These are phyloP conservation scores for Aspergillus conjunctus DNA, from an alignment of 495 filamentous ascomycete genomes.

Conservation along the genomic window DNA sequence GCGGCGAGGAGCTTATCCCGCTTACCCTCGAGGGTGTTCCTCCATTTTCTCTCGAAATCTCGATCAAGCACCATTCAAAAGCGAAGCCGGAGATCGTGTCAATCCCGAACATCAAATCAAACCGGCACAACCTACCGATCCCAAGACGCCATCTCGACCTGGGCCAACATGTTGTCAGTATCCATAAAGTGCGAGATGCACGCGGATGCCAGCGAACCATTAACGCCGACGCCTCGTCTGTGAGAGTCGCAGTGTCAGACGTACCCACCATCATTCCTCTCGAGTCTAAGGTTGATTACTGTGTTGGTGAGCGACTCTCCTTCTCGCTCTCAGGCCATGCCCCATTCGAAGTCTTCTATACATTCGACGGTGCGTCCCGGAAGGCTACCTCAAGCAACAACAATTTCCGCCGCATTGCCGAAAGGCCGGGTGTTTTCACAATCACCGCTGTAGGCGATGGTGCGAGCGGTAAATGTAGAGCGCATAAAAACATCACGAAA, in stretches of 20 bases:
- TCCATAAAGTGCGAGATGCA: constrained; percentile 84
- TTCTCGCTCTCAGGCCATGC: constrained; percentile 86
- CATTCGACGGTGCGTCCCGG: constrained; percentile 73
- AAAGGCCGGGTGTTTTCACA: constrained; percentile 82
- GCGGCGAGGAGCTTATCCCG: constrained; percentile 80
- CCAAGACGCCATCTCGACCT: constrained; percentile 79
- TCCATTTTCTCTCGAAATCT: constrained; percentile 86
- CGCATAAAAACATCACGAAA: constrained; percentile 72
- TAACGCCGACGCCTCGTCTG: constrained; percentile 65
- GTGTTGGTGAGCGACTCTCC: constrained; percentile 89
- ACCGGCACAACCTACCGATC: constrained; percentile 75
- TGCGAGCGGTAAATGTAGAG: constrained; percentile 74
- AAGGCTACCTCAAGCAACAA: constrained; percentile 76
- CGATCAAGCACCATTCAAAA: constrained; percentile 85
- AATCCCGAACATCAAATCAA: constrained; percentile 72
- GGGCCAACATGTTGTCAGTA: constrained; percentile 80
- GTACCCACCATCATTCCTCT: constrained; percentile 85
- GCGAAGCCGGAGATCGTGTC: constrained; percentile 77
- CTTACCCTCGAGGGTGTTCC: constrained; percentile 79
- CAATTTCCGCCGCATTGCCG: constrained; percentile 87
- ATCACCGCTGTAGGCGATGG: constrained; percentile 83
- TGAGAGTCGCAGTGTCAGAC: constrained; percentile 87
- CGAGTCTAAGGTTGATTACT: constrained; percentile 87
- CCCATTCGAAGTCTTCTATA: constrained; percentile 92
- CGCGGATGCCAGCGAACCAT: constrained; percentile 77